Base-by-base conservation (phyloP, 768 basidiomycete species). In the Nevesoporus exiguus region DNA sequence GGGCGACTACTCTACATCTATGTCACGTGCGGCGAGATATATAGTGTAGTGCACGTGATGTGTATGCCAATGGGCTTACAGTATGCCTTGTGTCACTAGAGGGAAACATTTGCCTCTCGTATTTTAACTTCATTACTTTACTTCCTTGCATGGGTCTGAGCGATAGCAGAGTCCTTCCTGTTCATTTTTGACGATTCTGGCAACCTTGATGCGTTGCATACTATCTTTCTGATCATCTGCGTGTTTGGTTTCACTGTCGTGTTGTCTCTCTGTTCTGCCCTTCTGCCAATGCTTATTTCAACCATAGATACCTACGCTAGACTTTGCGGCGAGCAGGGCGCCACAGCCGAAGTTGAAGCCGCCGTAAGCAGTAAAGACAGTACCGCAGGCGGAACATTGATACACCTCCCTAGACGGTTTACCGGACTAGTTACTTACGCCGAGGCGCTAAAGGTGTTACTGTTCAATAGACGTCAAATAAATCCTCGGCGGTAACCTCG, bases 271-370 rank as follows among this genome's bases (percentile, higher is more conserved):
- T 69, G 34, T 49, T 45, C n/a, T 66, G 55, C 31, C 64, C 69
- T n/a, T 13, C 67, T 2, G 56, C 27, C 15, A 66, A 66, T 25
- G 30, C 65, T n/a, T 66, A n/a, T n/a, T n/a, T n/a, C n/a, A n/a
- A n/a, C n/a, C n/a, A n/a, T n/a, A 29, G 15, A 31, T 24, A 62
- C 66, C 22, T 27, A 67, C 66, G 63, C 66, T 36, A 67, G 19
- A 17, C 69, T 58, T 33, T 52, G 27, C 33, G 66, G 66, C 48
- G 69, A 19, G 53, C 58, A 67, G 49, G 19, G 66, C 67, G 34
- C 66, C 66, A 47, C 62, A 67, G 22, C 64, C 66, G 15, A 66
- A 49, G 52, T 67, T 67, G 60, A 67, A 67, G 25, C 66, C 65
- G 21, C 68, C 66, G 19, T 67, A 69, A 22, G 66, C 69, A 29